These are phyloP conservation scores for Phytophthora pseudosyringae DNA, from an alignment of 352 stramenopile species.

Conservation along the genomic window DNA sequence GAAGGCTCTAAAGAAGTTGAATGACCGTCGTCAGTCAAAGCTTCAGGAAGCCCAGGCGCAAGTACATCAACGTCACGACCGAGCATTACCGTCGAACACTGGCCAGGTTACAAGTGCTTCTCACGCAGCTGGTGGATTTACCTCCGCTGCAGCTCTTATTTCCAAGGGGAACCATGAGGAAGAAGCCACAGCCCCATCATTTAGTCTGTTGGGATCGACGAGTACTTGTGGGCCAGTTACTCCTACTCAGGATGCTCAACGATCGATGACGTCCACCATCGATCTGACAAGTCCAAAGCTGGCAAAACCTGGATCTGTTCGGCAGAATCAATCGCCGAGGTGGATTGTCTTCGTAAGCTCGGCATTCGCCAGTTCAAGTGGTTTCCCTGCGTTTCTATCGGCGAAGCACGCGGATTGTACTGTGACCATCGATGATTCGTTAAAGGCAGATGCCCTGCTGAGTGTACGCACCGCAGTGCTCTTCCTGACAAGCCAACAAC, in stretches of 20 bases:
- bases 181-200: conserved; percentile 9
- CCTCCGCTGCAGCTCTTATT: conserved; percentile 12
- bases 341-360: conserved; percentile 43
- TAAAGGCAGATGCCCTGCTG: conserved; percentile 58
- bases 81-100: neutral
- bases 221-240: neutral
- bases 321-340: conserved; percentile 11
- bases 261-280: conserved; percentile 7
- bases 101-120: neutral
- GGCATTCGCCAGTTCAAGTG: conserved; percentile 33
- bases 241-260: neutral
- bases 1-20: conserved; percentile 63
- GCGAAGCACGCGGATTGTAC: conserved; percentile 17
- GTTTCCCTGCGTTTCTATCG: conserved; percentile 33
- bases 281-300: conserved; percentile 22
- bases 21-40: conserved; percentile 45
- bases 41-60: conserved; percentile 15
- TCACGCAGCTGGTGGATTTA: neutral
- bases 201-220: conserved; percentile 22
- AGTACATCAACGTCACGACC: neutral
- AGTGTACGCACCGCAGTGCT: conserved; percentile 46
- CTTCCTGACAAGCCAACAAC: conserved; percentile 29
- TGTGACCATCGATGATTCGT: conserved; percentile 45
- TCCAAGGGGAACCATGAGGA: conserved; percentile 10
- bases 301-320: conserved; percentile 2